Evolutionary conservation across 2,329 filamentous ascomycete species (phyloP).

Genomic region (Penicillium nordicum): DNA sequence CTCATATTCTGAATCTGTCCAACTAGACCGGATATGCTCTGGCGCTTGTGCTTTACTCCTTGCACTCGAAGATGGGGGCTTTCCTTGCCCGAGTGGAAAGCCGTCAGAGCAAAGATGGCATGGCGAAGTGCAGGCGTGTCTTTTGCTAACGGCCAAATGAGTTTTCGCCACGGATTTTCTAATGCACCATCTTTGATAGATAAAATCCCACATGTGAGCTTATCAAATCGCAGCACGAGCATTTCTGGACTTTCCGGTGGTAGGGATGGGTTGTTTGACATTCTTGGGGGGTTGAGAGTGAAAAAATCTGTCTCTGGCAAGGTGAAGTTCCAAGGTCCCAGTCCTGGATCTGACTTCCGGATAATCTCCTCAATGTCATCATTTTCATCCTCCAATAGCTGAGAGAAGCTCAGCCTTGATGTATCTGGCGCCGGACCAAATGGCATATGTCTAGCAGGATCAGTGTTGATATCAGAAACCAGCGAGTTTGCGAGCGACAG

Average conservation of each 20-base stretch:
- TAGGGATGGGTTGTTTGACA: conserved; percentile 50
- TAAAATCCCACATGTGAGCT: conserved; percentile 65
- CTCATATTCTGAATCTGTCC: conserved; percentile 62
- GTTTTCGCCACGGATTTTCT: conserved; percentile 69
- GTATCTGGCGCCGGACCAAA: conserved; percentile 9
- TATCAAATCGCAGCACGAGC: conserved; percentile 61
- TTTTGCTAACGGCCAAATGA: conserved; percentile 66
- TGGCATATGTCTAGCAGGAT: background rate
- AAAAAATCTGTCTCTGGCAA: conserved; percentile 38
- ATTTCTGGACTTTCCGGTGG: conserved; percentile 56
- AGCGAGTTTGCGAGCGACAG: conserved; percentile 14
- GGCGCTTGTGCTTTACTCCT: conserved; percentile 67
- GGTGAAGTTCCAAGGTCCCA: conserved; percentile 37
- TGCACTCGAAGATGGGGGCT: conserved; percentile 56
- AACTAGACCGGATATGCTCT: conserved; percentile 58
- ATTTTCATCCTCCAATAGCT: conserved; percentile 35
- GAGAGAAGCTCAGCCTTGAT: conserved; percentile 30
- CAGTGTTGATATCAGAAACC: conserved; percentile 1
- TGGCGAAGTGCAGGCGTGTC: conserved; percentile 64
- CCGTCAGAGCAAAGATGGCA: conserved; percentile 65
- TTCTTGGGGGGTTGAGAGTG: conserved; percentile 34
- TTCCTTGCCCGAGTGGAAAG: conserved; percentile 63
- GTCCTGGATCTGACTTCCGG: conserved; percentile 35
- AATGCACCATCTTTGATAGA: conserved; percentile 66
- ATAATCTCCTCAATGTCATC: conserved; percentile 57